These are phyloP conservation scores for Syzygium syzygioides DNA, from an alignment of 441 rosid species.

Conservation along the genomic window DNA sequence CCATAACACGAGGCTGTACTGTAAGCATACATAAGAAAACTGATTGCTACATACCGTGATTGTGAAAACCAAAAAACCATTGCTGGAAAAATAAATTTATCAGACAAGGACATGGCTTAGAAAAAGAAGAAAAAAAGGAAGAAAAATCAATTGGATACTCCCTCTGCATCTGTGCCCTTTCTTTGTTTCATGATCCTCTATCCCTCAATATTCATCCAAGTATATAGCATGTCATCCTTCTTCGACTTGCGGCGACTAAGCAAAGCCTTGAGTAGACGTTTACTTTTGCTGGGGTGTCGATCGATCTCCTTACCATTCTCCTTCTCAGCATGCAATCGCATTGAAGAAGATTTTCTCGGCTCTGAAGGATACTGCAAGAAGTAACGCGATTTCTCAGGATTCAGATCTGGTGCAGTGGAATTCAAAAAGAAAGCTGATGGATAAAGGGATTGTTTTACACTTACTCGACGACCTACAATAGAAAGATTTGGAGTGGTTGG, in stretches of 20 bases:
- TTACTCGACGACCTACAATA: slow-evolving; percentile 48
- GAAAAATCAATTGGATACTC: background rate
- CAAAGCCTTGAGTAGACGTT: slow-evolving; percentile 80
- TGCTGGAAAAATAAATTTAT: background rate
- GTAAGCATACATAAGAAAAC: background rate
- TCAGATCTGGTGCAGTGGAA: background rate
- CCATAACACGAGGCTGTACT: background rate
- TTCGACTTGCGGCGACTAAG: slow-evolving; percentile 90
- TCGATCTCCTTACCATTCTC: slow-evolving; percentile 48
- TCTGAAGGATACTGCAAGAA: slow-evolving; percentile 63
- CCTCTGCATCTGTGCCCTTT: background rate
- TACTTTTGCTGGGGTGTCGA: slow-evolving; percentile 77
- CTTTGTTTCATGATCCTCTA: background rate
- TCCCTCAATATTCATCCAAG: slow-evolving; percentile 81
- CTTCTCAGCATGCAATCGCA: slow-evolving; percentile 48
- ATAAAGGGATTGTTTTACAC: background rate
- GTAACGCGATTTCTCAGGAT: slow-evolving; percentile 2
- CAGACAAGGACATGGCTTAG: background rate
- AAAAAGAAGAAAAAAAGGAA: background rate
- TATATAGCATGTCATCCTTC: slow-evolving; percentile 83
- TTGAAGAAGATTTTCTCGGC: slow-evolving; percentile 73
- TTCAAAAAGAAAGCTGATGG: background rate
- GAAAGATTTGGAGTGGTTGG: slow-evolving; percentile 43
- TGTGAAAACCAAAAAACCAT: background rate
- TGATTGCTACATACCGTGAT: background rate